Base-by-base conservation (phyloP, 2,329 filamentous ascomycete genomes). In the Zymoseptoria brevis region DNA sequence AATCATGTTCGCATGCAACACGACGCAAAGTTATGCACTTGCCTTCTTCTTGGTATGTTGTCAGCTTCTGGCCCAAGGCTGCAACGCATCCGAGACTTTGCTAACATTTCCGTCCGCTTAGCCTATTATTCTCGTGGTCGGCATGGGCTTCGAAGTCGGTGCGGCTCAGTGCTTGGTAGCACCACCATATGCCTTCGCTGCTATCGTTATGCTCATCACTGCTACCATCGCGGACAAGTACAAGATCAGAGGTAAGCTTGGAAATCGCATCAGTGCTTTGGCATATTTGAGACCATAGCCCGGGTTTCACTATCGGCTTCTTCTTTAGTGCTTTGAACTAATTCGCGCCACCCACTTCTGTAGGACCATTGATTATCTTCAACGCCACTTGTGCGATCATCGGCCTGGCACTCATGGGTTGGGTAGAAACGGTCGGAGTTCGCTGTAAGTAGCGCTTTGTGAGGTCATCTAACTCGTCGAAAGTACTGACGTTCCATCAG, bases 21-120 rank as follows among this genome's bases (percentile, higher is more conserved):
- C 88, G 0, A 88, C 87, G 9, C 82, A 89, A 55, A 81, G 81
- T 1, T 94, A 94, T 71, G 84, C 88, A 0, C 81, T 94, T 8
- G 92, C 75, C 82, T 80, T 71, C 87, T 83, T 71, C 82, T 56
- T 71, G 3, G 24, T 26, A 26, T 26, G 24, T 26, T 26, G 5
- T 5, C 24, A 26, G 24, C 24, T 26, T 26, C 24, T 22, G 21
- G 21, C 21, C 21, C 4, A 22, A 22, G 21, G 21, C 21, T 22
- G 21, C 21, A 22, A 22, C 21, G 21, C 21, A 22, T 22, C 21
- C 24, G 24, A 26, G 24, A 26, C 24, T 26, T 26, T 26, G 24
- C 24, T 26, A 26, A 26, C 24, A 1, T 8, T 26, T 26, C 24
- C 24, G 24, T 5, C 24, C 24, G 24, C 24, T 5, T 26, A 26